A percentile compares a stretch with the other conserved stretches of the same genome.
Conservation (phyloP, 768 basidiomycete species). For the Phanerochaete carnosa region DNA sequence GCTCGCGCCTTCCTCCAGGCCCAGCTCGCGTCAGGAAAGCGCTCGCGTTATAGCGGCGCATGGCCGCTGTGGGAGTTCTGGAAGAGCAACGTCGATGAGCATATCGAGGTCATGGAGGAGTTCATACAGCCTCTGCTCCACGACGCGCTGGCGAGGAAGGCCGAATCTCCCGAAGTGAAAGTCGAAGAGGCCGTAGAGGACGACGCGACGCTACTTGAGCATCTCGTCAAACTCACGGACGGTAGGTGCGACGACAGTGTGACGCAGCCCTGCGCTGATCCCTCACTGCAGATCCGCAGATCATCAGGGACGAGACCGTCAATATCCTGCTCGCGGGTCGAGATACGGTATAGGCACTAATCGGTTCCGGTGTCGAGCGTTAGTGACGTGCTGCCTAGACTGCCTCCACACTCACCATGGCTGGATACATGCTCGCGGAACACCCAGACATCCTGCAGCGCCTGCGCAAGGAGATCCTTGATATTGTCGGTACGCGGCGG, state of each 20-base stretch:
- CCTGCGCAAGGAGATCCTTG: conserved; percentile 49
- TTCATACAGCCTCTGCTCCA: conserved; percentile 53
- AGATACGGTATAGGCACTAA: conserved; percentile 38
- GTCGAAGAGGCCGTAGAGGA: conserved; percentile 18
- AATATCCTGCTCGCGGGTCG: conserved; percentile 57
- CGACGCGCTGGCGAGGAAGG: conserved; percentile 38
- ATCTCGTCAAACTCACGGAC: conserved; percentile 17
- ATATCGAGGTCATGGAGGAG: conserved; percentile 44
- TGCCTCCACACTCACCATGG: conserved; percentile 49
- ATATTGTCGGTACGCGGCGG: conserved; percentile 38
- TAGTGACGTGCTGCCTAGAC: conserved; percentile 18
- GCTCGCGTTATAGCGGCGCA: conserved; percentile 37
- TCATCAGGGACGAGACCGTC: conserved; percentile 50
- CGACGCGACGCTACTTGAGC: conserved; percentile 24
- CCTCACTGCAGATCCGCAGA: conserved; percentile 31
- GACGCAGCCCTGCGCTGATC: background rate
- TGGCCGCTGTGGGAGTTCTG: conserved; percentile 57
- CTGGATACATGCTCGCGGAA: conserved; percentile 51
- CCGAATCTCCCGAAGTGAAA: conserved; percentile 18
- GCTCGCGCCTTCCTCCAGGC: conserved; percentile 47
- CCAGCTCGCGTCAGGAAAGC: conserved; percentile 38
- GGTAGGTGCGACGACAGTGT: conserved; percentile 5
- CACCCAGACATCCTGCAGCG: conserved; percentile 43
- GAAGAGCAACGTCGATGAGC: conserved; percentile 41
- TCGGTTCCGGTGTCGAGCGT: background rate